A percentile compares a stretch with the other conserved stretches of the same genome.
phyloP scores from a whole-genome alignment of 306 rosid genomes.

The Quercus suber region DNA sequence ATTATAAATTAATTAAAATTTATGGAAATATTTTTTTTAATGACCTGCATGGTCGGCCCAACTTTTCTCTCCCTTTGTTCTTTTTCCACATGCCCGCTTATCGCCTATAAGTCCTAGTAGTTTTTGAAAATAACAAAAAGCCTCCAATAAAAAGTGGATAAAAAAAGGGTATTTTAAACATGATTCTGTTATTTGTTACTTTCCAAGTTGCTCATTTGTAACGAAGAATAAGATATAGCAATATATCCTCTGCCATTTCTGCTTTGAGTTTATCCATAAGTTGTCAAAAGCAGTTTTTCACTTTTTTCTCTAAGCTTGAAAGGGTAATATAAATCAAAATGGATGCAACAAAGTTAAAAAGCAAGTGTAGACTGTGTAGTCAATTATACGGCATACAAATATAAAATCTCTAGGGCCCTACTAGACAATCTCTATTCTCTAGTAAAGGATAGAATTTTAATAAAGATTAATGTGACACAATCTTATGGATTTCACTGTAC shows the following conservation, averaged over 20 bases:
- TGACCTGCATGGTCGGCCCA: not conserved
- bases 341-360: not conserved
- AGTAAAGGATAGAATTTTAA: not conserved
- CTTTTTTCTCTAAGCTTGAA: not conserved
- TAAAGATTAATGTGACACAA: not conserved
- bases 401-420: too few species aligned
- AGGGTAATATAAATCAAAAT: not conserved
- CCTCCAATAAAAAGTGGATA: not conserved
- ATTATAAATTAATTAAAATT: too few species aligned
- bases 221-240: not conserved
- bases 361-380: not conserved
- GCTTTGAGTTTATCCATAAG: slow-evolving; percentile 27
- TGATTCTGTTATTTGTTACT: not conserved
- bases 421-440: too few species aligned
- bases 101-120: not conserved
- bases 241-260: not conserved
- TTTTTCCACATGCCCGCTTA: not conserved
- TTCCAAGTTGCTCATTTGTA: not conserved
- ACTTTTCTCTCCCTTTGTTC: not conserved
- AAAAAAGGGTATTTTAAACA: not conserved
- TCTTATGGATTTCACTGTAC: not conserved
- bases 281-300: not conserved
- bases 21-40: too few species aligned
- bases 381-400: slow-evolving; percentile 6
- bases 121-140: not conserved